Base-by-base conservation (phyloP, 371 early-diverging fungal genomes). In the Choanephora cucurbitarum region DNA sequence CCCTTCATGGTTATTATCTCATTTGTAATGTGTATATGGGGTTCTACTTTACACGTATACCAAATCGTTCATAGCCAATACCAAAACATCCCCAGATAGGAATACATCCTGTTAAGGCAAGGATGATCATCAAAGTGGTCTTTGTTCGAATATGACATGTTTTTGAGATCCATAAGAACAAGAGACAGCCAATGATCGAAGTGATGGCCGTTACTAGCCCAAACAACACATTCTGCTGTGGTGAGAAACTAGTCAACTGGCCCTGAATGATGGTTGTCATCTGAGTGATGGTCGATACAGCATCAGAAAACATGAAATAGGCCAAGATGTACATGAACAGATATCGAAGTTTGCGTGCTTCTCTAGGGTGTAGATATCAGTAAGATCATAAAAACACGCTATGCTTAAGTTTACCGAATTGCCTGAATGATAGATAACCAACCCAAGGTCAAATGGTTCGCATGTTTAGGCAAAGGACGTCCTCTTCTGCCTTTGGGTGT, bases 31-130 rank as follows among this genome's bases (percentile, higher is more conserved):
- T n/a, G n/a, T n/a, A n/a, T n/a, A n/a, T n/a, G n/a, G 42, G 0
- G 42, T 41, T 9, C 32, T 37, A 6, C 46, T 44, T n/a, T 21
- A 63, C 56, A 31, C 62, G 59, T 28, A 61, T 67, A 19, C 76
- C 76, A 44, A 72, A 57, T 9, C 41, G 48, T 5, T 59, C 21
- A 23, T 53, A 60, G 11, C 22, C 33, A 3, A 75, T 56, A 23
- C 76, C 73, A 49, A 75, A 59, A n/a, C 70, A 70, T 0, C 76
- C 72, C 76, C 76, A 75, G 1, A 73, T 19, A 15, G 73, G 66
- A 2, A 70, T 48, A 0, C 63, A 24, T 13, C 62, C 46, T 9
- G 77, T 69, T 15, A 62, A 44, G 0, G 17, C 60, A 10, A 69
- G 64, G n/a, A 70, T 70, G 5, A 66, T 58, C 13, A 66, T 55